A percentile compares a stretch with the other conserved stretches of the same genome.
phyloP scores from a whole-genome alignment of 352 stramenopile species.

The Globisporangium abappressorium region DNA sequence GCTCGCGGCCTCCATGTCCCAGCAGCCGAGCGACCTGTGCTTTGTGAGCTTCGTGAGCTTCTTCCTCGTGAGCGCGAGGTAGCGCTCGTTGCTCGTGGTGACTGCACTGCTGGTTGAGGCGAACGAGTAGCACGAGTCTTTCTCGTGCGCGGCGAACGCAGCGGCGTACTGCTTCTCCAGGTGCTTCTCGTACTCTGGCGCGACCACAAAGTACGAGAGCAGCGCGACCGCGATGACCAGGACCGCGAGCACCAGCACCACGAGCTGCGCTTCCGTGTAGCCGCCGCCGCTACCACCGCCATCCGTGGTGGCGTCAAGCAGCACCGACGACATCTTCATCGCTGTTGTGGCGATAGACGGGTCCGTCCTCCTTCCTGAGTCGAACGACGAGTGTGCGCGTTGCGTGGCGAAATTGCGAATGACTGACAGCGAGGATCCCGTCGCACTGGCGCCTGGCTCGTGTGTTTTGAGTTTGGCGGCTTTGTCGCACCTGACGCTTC shows the following conservation, averaged over 20 bases:
- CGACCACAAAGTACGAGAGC: slow-evolving; percentile 81
- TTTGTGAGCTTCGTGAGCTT: slow-evolving; percentile 26
- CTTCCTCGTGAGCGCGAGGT: slow-evolving; percentile 16
- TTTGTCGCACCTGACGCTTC: slow-evolving; percentile 8
- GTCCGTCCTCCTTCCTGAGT: neutral
- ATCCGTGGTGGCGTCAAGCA: slow-evolving; percentile 11
- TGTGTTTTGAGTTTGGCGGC: neutral
- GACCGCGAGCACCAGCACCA: slow-evolving; percentile 46
- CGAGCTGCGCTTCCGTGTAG: slow-evolving; percentile 52
- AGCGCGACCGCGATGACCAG: slow-evolving; percentile 57
- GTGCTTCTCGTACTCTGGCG: slow-evolving; percentile 71
- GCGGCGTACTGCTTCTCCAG: slow-evolving; percentile 58
- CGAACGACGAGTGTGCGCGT: neutral
- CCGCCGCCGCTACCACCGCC: slow-evolving; percentile 15
- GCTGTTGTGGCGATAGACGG: neutral
- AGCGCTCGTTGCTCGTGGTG: neutral
- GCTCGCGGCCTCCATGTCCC: slow-evolving; percentile 41
- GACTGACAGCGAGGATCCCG: neutral
- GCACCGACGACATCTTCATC: slow-evolving; percentile 14
- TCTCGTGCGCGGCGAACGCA: slow-evolving; percentile 27
- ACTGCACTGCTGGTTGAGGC: neutral
- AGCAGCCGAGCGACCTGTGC: slow-evolving; percentile 35
- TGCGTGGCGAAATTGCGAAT: slow-evolving; percentile 1
- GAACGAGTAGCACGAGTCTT: slow-evolving; percentile 8
- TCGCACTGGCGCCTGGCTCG: no score